These are phyloP conservation scores for Cairneyella variabilis DNA, from an alignment of 495 filamentous ascomycete species.

Conservation along the genomic window DNA sequence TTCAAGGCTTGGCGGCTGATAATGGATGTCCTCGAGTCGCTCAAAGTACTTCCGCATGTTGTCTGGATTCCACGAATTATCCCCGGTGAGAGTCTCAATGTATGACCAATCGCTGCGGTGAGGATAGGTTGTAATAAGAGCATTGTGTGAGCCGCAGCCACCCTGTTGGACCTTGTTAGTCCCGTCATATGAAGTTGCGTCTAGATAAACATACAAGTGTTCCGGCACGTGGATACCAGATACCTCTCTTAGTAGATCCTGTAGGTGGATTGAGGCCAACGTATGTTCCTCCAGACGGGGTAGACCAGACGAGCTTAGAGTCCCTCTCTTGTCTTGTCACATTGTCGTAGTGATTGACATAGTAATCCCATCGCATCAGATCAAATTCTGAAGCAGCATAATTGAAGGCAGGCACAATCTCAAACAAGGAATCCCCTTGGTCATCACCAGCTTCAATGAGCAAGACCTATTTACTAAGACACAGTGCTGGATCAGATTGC, in stretches of 20 bases:
- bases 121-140: slow-evolving; percentile 38
- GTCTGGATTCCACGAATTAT: slow-evolving; percentile 35
- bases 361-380: slow-evolving; percentile 43
- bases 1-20: neutral
- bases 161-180: too few relatives aligned
- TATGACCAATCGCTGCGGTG: slow-evolving; percentile 44
- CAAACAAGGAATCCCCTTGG: slow-evolving; percentile 24
- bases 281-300: slow-evolving; percentile 34
- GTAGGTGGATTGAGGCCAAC: slow-evolving; percentile 36
- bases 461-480: too few relatives aligned
- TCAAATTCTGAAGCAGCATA: slow-evolving; percentile 37
- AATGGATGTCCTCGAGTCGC: slow-evolving; percentile 21
- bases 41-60: slow-evolving; percentile 43
- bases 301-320: slow-evolving; percentile 40
- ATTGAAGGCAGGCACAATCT: slow-evolving; percentile 37
- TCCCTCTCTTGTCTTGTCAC: slow-evolving; percentile 35
- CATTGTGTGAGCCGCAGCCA: slow-evolving; percentile 45
- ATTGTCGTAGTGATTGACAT: slow-evolving; percentile 42
- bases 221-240: slow-evolving; percentile 42
- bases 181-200: too few relatives aligned
- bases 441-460: slow-evolving; percentile 64
- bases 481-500: too few relatives aligned
- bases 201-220: too few relatives aligned
- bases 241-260: slow-evolving; percentile 38
- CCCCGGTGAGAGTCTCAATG: slow-evolving; percentile 36